Evolutionary conservation across 306 rosid species (phyloP).

Genomic region (Ormosia semicastrata): DNA sequence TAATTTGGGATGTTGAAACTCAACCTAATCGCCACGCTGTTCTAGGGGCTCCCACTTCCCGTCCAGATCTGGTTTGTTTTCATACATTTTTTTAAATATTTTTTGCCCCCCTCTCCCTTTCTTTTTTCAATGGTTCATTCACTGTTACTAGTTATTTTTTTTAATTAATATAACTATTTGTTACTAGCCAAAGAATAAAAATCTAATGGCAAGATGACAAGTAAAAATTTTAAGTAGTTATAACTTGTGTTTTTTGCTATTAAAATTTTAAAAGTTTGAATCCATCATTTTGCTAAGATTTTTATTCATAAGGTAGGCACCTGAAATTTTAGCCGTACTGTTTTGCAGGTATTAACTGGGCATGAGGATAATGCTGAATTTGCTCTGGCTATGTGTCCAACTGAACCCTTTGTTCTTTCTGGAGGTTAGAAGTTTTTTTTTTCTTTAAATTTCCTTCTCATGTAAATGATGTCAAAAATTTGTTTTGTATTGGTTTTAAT

Average conservation of each 20-base stretch:
- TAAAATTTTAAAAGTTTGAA: slow-evolving; percentile 1
- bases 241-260: slow-evolving; percentile 2
- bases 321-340: slow-evolving; percentile 8
- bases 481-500: background rate
- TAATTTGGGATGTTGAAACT: slow-evolving; percentile 88
- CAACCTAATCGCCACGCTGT: slow-evolving; percentile 90
- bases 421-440: slow-evolving; percentile 64
- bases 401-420: slow-evolving; percentile 92
- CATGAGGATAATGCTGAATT: slow-evolving; percentile 95
- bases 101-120: background rate
- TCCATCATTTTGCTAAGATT: background rate
- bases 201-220: background rate
- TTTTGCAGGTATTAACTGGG: slow-evolving; percentile 87
- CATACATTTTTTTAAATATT: background rate
- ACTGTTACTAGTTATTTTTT: background rate
- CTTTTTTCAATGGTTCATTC: background rate
- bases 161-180: background rate
- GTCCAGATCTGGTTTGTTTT: slow-evolving; percentile 82
- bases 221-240: background rate
- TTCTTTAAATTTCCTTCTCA: background rate
- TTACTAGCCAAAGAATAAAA: background rate
- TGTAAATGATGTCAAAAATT: background rate
- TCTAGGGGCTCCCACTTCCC: slow-evolving; percentile 76
- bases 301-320: background rate
- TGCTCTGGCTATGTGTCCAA: slow-evolving; percentile 96